Evolutionary conservation across 2,329 filamentous ascomycete species (phyloP).

Genomic region (Aspergillus terreus): DNA sequence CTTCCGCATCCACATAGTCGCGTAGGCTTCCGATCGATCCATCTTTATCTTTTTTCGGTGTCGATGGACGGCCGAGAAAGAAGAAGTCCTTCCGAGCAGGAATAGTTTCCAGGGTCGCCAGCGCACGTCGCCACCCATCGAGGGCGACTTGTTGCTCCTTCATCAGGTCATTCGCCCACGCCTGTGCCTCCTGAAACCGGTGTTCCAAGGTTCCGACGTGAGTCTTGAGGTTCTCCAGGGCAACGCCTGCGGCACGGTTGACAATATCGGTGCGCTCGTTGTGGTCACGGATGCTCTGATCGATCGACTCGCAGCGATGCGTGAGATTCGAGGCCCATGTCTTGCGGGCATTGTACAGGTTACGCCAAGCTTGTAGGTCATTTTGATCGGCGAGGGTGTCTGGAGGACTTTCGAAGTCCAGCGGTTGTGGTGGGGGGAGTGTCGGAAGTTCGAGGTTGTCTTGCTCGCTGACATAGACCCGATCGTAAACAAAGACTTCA

Average conservation of each 20-base stretch:
- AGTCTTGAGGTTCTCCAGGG: slow-evolving; percentile 67
- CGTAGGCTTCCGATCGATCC: slow-evolving; percentile 58
- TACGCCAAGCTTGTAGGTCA: slow-evolving; percentile 82
- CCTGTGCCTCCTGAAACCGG: slow-evolving; percentile 43
- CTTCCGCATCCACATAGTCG: slow-evolving; percentile 72
- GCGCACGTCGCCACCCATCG: slow-evolving; percentile 40
- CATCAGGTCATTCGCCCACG: slow-evolving; percentile 43
- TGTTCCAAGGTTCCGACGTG: slow-evolving; percentile 45
- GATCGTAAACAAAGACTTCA: slow-evolving; percentile 91
- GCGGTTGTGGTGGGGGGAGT: slow-evolving; percentile 54
- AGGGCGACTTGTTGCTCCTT: slow-evolving; percentile 43
- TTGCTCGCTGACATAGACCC: slow-evolving; percentile 58
- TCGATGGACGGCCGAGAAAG: slow-evolving; percentile 38
- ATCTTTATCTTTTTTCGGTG: slow-evolving; percentile 41
- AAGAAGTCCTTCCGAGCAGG: slow-evolving; percentile 43
- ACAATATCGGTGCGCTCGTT: slow-evolving; percentile 51
- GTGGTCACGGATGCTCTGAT: slow-evolving; percentile 56
- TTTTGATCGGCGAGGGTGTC: slow-evolving; percentile 77
- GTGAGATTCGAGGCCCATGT: slow-evolving; percentile 73
- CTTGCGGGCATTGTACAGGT: slow-evolving; percentile 74
- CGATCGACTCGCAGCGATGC: slow-evolving; percentile 65
- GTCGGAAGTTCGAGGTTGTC: slow-evolving; percentile 48
- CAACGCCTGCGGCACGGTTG: slow-evolving; percentile 74
- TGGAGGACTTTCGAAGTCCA: slow-evolving; percentile 63
- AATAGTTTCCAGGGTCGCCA: slow-evolving; percentile 37